These are phyloP conservation scores for Symbiodinium pilosum DNA, from an alignment of 73 alveolate genomes.

Conservation along the genomic window DNA sequence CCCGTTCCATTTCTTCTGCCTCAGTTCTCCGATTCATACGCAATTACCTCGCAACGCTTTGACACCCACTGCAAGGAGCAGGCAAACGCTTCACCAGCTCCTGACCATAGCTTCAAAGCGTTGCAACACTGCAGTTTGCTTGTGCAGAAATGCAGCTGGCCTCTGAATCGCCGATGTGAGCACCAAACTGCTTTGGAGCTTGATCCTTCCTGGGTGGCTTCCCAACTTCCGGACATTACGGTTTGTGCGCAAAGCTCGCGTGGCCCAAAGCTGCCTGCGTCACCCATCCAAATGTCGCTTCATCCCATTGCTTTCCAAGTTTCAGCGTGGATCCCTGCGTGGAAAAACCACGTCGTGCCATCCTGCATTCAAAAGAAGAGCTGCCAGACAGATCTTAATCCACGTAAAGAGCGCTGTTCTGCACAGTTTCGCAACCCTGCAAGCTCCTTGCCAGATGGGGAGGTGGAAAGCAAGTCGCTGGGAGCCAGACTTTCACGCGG, in stretches of 20 bases:
- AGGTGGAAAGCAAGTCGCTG: background rate
- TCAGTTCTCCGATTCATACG: background rate
- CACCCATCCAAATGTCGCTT: background rate
- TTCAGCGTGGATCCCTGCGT: background rate
- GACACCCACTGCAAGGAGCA: background rate
- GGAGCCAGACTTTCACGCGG: background rate
- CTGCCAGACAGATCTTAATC: background rate
- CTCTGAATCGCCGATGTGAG: conserved; percentile 59
- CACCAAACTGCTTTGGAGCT: conserved; percentile 29
- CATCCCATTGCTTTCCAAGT: too few species aligned
- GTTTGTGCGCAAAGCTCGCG: too few species aligned
- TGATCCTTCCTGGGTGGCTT: background rate
- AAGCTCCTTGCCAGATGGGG: background rate
- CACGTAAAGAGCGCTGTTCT: background rate
- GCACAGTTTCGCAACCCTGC: background rate
- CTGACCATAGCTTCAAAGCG: background rate
- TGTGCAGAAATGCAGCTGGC: too few species aligned
- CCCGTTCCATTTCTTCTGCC: conserved; percentile 60
- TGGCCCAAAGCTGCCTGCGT: background rate
- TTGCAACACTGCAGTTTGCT: background rate
- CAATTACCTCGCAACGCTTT: background rate
- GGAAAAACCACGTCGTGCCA: background rate
- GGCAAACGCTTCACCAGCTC: conserved; percentile 68
- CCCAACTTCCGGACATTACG: too few species aligned
- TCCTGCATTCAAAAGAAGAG: background rate